phyloP scores from a whole-genome alignment of 495 filamentous ascomycete genomes.

The Rostrohypoxylon terebratum region DNA sequence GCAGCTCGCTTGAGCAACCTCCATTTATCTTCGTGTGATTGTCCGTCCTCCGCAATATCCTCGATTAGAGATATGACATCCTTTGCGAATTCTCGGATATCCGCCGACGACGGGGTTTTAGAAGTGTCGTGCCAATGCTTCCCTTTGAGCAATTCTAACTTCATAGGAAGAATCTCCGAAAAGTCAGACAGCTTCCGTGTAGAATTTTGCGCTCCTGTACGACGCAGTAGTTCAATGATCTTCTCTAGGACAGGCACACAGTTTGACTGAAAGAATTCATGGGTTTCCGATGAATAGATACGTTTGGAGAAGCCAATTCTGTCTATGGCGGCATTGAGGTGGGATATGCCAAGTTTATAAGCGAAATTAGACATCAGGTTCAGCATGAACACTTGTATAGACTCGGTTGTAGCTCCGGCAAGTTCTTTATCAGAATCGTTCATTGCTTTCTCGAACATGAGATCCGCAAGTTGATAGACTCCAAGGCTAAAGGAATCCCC shows the following conservation, averaged over 20 bases:
- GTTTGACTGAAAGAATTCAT: not conserved
- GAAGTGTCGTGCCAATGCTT: conserved; percentile 1
- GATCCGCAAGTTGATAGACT: not conserved
- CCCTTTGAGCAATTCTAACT: conserved; percentile 20
- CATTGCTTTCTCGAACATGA: conserved; percentile 2
- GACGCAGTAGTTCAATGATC: not conserved
- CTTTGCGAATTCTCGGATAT: not conserved
- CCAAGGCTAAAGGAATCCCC: not conserved
- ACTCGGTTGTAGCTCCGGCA: not conserved
- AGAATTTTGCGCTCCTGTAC: not conserved
- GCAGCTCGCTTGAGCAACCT: not conserved
- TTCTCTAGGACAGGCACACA: conserved; percentile 12
- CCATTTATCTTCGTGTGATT: conserved; percentile 7
- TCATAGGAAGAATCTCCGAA: conserved; percentile 4
- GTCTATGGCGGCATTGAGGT: not conserved
- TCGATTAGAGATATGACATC: conserved; percentile 5
- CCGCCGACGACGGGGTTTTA: not conserved
- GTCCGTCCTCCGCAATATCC: not conserved
- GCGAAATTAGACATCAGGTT: not conserved
- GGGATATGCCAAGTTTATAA: not conserved
- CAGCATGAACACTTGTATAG: not conserved
- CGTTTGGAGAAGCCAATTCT: not conserved
- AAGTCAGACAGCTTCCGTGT: conserved; percentile 4
- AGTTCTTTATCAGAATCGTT: not conserved
- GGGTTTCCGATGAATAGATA: not conserved